phyloP scores from a whole-genome alignment of 805 yeast genomes.

The Pichia ethanolica region DNA sequence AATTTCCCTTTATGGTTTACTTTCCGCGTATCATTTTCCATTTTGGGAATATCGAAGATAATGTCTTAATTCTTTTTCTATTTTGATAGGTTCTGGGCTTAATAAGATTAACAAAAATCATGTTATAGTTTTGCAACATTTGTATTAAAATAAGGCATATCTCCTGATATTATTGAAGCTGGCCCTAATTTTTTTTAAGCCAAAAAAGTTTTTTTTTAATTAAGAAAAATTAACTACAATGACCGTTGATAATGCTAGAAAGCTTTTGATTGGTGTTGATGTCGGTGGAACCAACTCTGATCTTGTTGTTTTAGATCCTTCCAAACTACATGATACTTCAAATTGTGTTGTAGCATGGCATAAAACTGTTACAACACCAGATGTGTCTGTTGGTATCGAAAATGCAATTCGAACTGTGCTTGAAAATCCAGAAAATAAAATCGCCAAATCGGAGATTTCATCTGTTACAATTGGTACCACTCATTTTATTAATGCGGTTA shows the following conservation, averaged over 20 bases:
- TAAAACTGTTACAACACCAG: not conserved
- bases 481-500: not conserved
- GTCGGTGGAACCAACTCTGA: not conserved
- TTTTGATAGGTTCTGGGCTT: too few relatives aligned
- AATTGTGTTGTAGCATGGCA: not conserved
- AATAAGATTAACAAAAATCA: too few relatives aligned
- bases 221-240: too few relatives aligned
- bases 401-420: not conserved
- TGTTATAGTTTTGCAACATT: too few relatives aligned
- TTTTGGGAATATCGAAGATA: too few relatives aligned
- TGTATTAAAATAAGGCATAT: too few relatives aligned
- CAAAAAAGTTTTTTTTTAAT: too few relatives aligned
- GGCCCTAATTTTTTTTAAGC: too few relatives aligned
- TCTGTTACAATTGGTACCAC: not conserved
- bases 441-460: not conserved
- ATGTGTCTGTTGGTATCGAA: not conserved
- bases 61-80: too few relatives aligned
- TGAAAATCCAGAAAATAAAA: not conserved
- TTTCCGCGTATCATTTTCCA: too few relatives aligned
- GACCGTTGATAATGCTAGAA: not conserved
- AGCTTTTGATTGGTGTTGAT: not conserved
- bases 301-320: not conserved
- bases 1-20: too few relatives aligned
- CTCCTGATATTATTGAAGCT: too few relatives aligned
- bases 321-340: not conserved